These are phyloP conservation scores for Ustilago cynodontis DNA, from an alignment of 1,284 basidiomycete genomes.

Conservation along the genomic window DNA sequence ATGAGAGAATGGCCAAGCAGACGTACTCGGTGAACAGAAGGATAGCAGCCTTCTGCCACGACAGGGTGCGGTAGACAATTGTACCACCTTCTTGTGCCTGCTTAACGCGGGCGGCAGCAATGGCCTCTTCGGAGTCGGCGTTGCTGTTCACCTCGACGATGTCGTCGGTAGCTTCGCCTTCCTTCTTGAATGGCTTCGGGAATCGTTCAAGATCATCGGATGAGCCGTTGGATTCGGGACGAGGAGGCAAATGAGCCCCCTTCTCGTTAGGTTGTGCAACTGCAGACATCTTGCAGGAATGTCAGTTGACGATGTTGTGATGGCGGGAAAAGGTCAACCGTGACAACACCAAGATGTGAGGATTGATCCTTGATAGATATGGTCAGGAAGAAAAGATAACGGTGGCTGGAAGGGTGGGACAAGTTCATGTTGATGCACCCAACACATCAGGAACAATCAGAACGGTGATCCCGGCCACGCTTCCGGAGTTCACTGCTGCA, in stretches of 20 bases:
- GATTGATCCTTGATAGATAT: not conserved
- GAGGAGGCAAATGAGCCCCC: conserved; percentile 11
- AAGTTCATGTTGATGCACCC: not conserved
- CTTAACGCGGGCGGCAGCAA: conserved; percentile 23
- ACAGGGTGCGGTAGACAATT: conserved; percentile 54
- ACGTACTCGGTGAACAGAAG: conserved; percentile 65
- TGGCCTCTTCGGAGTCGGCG: conserved; percentile 33
- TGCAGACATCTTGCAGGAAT: conserved; percentile 16
- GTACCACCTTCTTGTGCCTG: conserved; percentile 54
- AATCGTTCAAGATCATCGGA: conserved; percentile 44
- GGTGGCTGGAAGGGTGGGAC: not conserved
- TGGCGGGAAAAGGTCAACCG: not conserved
- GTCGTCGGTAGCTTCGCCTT: conserved; percentile 15
- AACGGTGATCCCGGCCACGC: not conserved
- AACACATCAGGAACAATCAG: conserved; percentile 5
- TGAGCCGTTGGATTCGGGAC: conserved; percentile 17
- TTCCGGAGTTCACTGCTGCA: not conserved
- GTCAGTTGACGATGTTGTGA: not conserved
- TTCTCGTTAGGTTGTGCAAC: conserved; percentile 35
- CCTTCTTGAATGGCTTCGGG: conserved; percentile 21
- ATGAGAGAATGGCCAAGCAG: conserved; percentile 62
- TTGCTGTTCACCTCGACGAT: conserved; percentile 33
- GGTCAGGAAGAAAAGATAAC: not conserved
- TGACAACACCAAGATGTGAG: too few relatives aligned
- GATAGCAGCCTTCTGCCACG: conserved; percentile 59